Base-by-base conservation (phyloP, 805 yeast species). In the Barnettozyma californica region DNA sequence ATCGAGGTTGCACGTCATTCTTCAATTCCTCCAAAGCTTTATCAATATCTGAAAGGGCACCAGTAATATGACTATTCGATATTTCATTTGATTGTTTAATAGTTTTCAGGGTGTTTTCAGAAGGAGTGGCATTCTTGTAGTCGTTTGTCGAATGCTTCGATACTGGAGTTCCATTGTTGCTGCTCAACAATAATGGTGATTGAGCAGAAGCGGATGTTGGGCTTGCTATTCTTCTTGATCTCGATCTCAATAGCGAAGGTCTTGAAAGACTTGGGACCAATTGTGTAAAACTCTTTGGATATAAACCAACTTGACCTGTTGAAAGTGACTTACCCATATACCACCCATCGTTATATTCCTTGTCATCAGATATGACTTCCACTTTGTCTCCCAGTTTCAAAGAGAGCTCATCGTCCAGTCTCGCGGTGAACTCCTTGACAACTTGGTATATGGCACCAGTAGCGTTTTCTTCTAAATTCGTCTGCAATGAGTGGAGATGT, bases 301-400 rank as follows among this genome's bases (percentile, higher is more conserved):
- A 94, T 38, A 92, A 70, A 0, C 99, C 99, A 11, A 88, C 92
- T 46, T 78, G 76, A 46, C 80, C 78, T 0, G 92, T 82, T 44
- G 77, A 61, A 44, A 88, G 62, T 57, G 91, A 91, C 51, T 80
- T 82, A 4, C 97, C 96, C 76, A 87, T 85, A 62, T 84, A 94
- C 99, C 99, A 94, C 16, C 98, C 97, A 66, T 94, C 98, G 58
- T 87, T 86, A 66, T 86, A 94, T 61, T 88, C 97, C 53, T 84
- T 78, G 67, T 94, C 99, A 66, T 90, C 97, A 40, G 95, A 88
- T 20, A 94, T 79, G 8, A 94, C 88, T 64, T 89, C 95, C 49
- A 94, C 75, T 52, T 80, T 82, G 63, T 94, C 97, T 25, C 97
- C 98, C 10, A 84, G 78, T 43, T 73, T 76, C 56, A 94, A 74